Evolutionary conservation across 805 yeast species (phyloP).

Genomic region (Grigorovia jiainica): DNA sequence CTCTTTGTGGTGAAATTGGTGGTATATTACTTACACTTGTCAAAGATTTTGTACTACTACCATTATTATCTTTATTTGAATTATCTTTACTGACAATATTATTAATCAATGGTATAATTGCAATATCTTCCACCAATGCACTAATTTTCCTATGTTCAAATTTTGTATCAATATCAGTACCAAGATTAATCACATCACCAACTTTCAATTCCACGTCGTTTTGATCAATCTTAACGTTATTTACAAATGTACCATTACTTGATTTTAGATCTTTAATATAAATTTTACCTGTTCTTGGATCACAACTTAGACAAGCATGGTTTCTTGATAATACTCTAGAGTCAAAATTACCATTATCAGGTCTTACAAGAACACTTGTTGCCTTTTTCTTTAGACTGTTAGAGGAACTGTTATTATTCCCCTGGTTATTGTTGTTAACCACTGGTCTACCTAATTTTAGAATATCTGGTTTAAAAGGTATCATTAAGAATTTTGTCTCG

Average conservation of each 20-base stretch:
- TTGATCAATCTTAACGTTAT: slow-evolving; percentile 54
- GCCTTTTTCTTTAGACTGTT: slow-evolving; percentile 21
- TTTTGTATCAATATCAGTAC: slow-evolving; percentile 70
- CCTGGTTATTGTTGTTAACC: slow-evolving; percentile 21
- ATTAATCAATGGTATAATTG: slow-evolving; percentile 35
- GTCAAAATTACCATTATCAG: slow-evolving; percentile 88
- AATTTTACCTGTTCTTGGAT: slow-evolving; percentile 50
- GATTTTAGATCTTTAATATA: slow-evolving; percentile 80
- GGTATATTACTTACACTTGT: background rate
- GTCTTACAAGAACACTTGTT: slow-evolving; percentile 34
- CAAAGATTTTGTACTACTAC: background rate
- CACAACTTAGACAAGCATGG: slow-evolving; percentile 85
- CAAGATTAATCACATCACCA: slow-evolving; percentile 88
- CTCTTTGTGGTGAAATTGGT: slow-evolving; percentile 17
- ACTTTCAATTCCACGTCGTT: slow-evolving; percentile 52
- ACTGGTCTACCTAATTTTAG: slow-evolving; percentile 86
- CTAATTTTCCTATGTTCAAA: slow-evolving; percentile 75
- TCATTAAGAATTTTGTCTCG: slow-evolving; percentile 63
- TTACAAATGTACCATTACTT: slow-evolving; percentile 90
- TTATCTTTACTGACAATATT: slow-evolving; percentile 6
- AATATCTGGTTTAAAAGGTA: slow-evolving; percentile 77
- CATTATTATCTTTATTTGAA: background rate
- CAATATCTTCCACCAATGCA: slow-evolving; percentile 68
- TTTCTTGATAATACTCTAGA: slow-evolving; percentile 86
- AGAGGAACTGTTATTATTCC: slow-evolving; percentile 3